These are phyloP conservation scores for Cladophialophora chaetospira DNA, from an alignment of 2,329 filamentous ascomycete species.

Conservation along the genomic window DNA sequence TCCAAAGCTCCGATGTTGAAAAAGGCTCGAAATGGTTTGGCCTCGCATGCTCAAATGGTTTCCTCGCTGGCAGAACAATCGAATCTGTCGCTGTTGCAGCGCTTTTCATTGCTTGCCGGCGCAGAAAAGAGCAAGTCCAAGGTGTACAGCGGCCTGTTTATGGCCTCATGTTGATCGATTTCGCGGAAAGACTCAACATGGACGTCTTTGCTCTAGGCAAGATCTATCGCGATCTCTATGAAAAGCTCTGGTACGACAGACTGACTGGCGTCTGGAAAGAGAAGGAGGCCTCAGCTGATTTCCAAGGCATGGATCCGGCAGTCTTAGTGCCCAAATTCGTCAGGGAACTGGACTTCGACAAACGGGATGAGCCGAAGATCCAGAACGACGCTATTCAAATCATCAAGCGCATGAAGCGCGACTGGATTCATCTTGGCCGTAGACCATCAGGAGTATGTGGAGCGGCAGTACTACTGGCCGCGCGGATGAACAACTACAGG, in stretches of 20 bases:
- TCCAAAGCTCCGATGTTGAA: conserved; percentile 59
- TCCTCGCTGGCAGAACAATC: conserved; percentile 82
- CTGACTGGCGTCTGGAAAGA: conserved; percentile 48
- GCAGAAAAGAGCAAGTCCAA: conserved; percentile 43
- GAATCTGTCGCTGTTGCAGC: conserved; percentile 86
- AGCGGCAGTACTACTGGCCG: conserved; percentile 89
- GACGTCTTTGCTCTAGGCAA: conserved; percentile 92
- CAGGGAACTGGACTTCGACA: conserved; percentile 85
- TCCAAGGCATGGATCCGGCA: conserved; percentile 58
- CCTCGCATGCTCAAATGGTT: conserved; percentile 71
- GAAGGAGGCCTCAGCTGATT: conserved; percentile 12
- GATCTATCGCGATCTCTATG: conserved; percentile 80
- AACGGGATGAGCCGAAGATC: conserved; percentile 70
- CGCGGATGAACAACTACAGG: conserved; percentile 97
- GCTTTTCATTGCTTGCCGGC: conserved; percentile 82
- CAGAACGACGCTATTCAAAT: conserved; percentile 75
- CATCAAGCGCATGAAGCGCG: conserved; percentile 12
- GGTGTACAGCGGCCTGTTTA: conserved; percentile 49
- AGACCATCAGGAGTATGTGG: conserved; percentile 92
- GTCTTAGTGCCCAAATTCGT: conserved; percentile 91
- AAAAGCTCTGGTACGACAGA: conserved; percentile 52
- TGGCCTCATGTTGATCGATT: conserved; percentile 84
- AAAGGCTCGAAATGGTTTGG: conserved; percentile 70
- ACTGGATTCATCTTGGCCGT: conserved; percentile 77
- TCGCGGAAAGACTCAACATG: conserved; percentile 70